Evolutionary conservation across 805 yeast species (phyloP), one percentile per base, ranked within the genome.

Genomic region (Kodamaea restingae): DNA sequence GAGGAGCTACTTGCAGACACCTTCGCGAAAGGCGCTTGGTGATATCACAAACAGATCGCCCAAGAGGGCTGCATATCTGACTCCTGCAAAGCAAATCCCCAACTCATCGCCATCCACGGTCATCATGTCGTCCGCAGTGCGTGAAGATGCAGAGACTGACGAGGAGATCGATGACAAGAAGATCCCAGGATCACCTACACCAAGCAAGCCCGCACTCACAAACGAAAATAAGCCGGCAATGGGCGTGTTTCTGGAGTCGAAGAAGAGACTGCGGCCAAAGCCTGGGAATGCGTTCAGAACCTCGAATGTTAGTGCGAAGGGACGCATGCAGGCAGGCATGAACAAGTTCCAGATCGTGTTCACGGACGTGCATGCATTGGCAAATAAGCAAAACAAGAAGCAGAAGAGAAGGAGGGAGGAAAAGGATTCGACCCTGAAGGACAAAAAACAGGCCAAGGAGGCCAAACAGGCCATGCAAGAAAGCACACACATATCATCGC

Each of bases 331-430:
- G 47, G 61, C 65, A 9, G 69, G 70, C 10, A 60, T 67, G 61
- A 66, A 66, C 47, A 67, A 67, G 50, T 71, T 71, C 48, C 76
- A 71, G 50, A 70, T 71, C 42, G 70, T 70, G 2, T 61, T 71
- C 37, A 58, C 73, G 3, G 75, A 70, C 47, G 65, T 69, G 2
- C 47, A 43, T 35, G 42, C 47, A 7, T 41, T 43, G 33, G 44
- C 41, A 37, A 43, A 42, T 22, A 46, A 40, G 11, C 43, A 40
- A 20, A 41, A 39, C 24, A 43, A 42, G 41, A 44, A 46, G 38
- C 38, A 35, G 25, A 14, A n/a, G 11, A 18, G 17, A 12, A 27
- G 14, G 18, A 27, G 14, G 27, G 27, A 25, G 7, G 22, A 20
- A 6, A 20, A 20, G 8, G 22, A 8, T 20, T 20, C 22, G 8